Conservation (phyloP, 306 rosid species). For the Canavalia gladiata region DNA sequence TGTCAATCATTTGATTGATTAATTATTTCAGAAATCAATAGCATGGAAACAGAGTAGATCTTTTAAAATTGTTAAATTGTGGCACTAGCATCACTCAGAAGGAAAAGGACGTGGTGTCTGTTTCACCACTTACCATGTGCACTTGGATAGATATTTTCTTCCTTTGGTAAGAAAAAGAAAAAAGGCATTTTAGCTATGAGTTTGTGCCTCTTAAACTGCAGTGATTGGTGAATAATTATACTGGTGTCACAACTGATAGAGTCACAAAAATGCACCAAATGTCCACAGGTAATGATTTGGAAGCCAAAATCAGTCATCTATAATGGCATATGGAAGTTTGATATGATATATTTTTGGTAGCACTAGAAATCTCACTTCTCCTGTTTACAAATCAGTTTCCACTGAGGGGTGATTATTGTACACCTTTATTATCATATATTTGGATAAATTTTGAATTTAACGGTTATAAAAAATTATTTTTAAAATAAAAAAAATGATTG, state of each 20-base stretch:
- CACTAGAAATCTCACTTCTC: constrained; percentile 24
- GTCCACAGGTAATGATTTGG: not conserved
- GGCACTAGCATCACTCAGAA: constrained; percentile 21
- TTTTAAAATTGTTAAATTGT: constrained; percentile 21
- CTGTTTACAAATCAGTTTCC: not conserved
- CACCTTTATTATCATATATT: too few species aligned
- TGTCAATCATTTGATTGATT: constrained; percentile 27
- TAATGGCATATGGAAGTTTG: constrained; percentile 4
- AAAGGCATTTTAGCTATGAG: not conserved
- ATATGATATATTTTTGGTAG: not conserved
- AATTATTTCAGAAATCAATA: not conserved
- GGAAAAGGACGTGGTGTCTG: constrained; percentile 31
- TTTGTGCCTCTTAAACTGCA: constrained; percentile 4
- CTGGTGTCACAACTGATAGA: not conserved
- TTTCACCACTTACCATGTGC: constrained; percentile 31
- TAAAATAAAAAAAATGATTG: too few species aligned
- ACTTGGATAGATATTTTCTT: constrained; percentile 10
- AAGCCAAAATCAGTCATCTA: not conserved
- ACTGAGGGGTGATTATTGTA: not conserved
- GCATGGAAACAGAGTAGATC: constrained; percentile 12
- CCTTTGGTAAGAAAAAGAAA: not conserved
- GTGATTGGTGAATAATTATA: constrained; percentile 4
- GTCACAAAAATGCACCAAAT: constrained; percentile 32
- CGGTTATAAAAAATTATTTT: too few species aligned
- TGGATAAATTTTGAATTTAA: too few species aligned